Conservation (phyloP, 208 protist genomes). For the Acanthamoeba castellanii region DNA sequence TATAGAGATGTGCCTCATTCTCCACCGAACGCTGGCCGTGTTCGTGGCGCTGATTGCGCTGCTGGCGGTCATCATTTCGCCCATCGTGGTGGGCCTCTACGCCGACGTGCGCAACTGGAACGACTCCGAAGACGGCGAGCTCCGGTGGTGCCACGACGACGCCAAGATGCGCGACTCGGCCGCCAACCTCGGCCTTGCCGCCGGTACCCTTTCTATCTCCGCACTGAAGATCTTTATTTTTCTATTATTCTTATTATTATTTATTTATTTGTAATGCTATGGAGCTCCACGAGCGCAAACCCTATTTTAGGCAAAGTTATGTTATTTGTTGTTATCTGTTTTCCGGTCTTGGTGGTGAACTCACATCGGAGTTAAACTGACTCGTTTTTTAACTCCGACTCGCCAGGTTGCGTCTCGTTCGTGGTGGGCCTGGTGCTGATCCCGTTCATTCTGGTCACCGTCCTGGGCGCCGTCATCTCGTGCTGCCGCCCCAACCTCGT, state of each 20-base stretch:
- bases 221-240: too few species aligned
- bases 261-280: background rate
- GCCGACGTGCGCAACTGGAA: conserved; percentile 55
- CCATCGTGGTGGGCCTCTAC: conserved; percentile 50
- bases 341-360: too few species aligned
- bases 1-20: conserved; percentile 18
- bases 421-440: conserved; percentile 23
- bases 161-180: conserved; percentile 24
- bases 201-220: background rate
- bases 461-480: conserved; percentile 7
- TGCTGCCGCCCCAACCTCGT: conserved; percentile 8
- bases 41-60: background rate
- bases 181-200: conserved; percentile 39
- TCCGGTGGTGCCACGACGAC: conserved; percentile 44
- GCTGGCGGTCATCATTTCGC: conserved; percentile 23
- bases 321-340: background rate
- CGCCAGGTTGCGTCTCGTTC: conserved; percentile 19
- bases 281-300: too few species aligned
- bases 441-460: conserved; percentile 35
- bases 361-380: background rate
- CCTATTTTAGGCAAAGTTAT: background rate
- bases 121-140: background rate
- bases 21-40: background rate
- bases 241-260: background rate
- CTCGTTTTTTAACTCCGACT: background rate